Conservation (phyloP, 1,284 basidiomycete species). For the Cutaneotrichosporon cavernicola region DNA sequence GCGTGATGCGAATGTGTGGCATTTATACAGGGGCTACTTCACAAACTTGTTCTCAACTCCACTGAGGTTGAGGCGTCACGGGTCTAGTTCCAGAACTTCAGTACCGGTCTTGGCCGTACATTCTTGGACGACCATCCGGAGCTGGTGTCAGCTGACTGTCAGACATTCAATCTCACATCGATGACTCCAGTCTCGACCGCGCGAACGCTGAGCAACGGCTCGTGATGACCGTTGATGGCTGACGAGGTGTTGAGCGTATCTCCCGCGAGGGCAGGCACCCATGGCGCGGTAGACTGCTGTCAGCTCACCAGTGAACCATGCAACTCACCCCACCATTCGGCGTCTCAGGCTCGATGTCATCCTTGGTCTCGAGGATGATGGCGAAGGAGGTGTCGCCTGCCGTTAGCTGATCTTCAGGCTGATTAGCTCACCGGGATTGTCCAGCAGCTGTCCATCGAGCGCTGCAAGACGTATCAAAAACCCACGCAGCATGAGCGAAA, state of each 20-base stretch:
- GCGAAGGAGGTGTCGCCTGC: slow-evolving; percentile 77
- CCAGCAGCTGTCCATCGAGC: slow-evolving; percentile 72
- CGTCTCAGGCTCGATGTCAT: slow-evolving; percentile 63
- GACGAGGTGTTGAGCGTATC: slow-evolving; percentile 31
- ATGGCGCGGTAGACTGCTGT: slow-evolving; percentile 51
- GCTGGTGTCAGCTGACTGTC: slow-evolving; percentile 24
- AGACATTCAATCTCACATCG: slow-evolving; percentile 59
- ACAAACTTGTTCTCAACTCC: not conserved
- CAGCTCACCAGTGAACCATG: not conserved
- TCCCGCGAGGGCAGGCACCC: slow-evolving; percentile 40
- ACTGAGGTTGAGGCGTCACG: not conserved
- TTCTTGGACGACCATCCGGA: slow-evolving; percentile 50
- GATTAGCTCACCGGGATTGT: slow-evolving; percentile 56
- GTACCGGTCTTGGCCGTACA: slow-evolving; percentile 44
- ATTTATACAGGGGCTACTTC: not conserved
- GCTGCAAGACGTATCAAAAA: slow-evolving; percentile 80
- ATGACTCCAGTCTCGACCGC: slow-evolving; percentile 83
- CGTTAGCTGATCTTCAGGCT: slow-evolving; percentile 3
- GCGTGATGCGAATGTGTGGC: not conserved
- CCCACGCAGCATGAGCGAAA: slow-evolving; percentile 76
- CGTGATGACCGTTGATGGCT: slow-evolving; percentile 33
- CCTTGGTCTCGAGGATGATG: slow-evolving; percentile 75
- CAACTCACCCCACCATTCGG: slow-evolving; percentile 55
- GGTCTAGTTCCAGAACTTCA: slow-evolving; percentile 15
- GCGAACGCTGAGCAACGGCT: slow-evolving; percentile 60